Conservation (phyloP, 202 grass and related monocot species). For the Elaeis oleifera region DNA sequence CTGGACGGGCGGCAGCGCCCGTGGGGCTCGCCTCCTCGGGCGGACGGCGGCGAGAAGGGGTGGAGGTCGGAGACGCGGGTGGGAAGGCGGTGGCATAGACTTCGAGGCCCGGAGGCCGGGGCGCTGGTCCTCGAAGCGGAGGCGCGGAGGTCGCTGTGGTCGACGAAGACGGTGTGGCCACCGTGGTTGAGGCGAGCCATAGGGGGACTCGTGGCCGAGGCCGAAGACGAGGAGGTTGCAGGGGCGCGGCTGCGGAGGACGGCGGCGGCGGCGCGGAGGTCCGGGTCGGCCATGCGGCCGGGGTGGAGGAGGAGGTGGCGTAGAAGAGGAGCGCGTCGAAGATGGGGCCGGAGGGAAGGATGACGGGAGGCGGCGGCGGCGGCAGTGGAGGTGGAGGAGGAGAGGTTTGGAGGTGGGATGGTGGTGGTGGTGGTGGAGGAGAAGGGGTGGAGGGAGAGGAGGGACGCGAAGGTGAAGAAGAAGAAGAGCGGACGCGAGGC, state of each 20-base stretch:
- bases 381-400: neutral
- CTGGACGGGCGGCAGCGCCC: constrained; percentile 80
- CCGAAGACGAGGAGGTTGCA: constrained; percentile 88
- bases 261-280: constrained; percentile 57
- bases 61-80: constrained; percentile 72
- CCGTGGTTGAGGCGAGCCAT: constrained; percentile 94
- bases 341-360: constrained; percentile 30
- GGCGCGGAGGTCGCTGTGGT: constrained; percentile 95
- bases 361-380: neutral
- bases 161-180: constrained; percentile 83
- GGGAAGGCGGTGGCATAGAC: constrained; percentile 80
- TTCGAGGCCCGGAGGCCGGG: constrained; percentile 53
- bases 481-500: too few species aligned
- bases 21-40: neutral
- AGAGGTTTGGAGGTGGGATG: constrained; percentile 1
- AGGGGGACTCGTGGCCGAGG: constrained; percentile 75
- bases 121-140: constrained; percentile 52
- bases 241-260: constrained; percentile 48
- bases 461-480: constrained; percentile 4
- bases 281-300: constrained; percentile 49
- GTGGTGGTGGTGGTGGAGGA: neutral
- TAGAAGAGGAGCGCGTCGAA: constrained; percentile 78
- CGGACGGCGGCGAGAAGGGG: constrained; percentile 53
- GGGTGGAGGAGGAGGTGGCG: constrained; percentile 44
- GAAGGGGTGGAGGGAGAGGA: neutral